Evolutionary conservation across 108 stramenopile genomes (phyloP).

Genomic region (Poteriospumella lacustris): DNA sequence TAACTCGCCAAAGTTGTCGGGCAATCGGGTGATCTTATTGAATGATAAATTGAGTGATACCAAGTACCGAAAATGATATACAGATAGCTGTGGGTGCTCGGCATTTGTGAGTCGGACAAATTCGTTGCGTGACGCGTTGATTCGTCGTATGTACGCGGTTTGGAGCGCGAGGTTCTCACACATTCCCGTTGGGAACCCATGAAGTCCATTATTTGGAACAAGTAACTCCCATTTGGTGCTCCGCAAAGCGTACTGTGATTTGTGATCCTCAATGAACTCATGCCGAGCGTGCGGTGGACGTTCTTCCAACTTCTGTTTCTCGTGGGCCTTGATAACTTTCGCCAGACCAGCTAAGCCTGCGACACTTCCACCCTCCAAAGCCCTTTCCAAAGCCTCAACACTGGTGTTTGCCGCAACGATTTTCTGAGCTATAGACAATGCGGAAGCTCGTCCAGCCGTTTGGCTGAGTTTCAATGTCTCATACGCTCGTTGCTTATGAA

Average conservation of each 20-base stretch:
- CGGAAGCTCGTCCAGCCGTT: neutral
- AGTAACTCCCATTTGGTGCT: neutral
- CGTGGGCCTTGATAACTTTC: neutral
- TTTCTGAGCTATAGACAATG: neutral
- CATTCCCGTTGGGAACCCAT: neutral
- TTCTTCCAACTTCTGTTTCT: neutral
- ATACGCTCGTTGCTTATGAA: neutral
- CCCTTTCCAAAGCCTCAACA: neutral
- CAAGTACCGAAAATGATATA: neutral
- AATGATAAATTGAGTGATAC: neutral
- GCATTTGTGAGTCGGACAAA: neutral
- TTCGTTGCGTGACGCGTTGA: neutral
- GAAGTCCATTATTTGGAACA: neutral
- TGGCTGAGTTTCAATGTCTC: neutral
- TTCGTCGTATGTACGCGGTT: neutral
- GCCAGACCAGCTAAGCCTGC: neutral
- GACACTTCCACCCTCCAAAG: neutral
- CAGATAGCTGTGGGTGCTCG: neutral
- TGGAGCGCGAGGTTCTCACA: neutral
- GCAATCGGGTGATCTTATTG: neutral
- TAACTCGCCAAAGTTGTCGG: neutral
- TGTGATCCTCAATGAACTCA: neutral
- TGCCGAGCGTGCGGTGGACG: too few relatives aligned
- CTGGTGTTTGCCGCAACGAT: neutral
- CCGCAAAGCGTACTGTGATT: neutral